Percentiles rank a stretch among this genome's conserved stretches.
These are phyloP conservation scores for Backusella luteola DNA, from an alignment of 192 early-diverging fungal genomes.

Conservation along the genomic window DNA sequence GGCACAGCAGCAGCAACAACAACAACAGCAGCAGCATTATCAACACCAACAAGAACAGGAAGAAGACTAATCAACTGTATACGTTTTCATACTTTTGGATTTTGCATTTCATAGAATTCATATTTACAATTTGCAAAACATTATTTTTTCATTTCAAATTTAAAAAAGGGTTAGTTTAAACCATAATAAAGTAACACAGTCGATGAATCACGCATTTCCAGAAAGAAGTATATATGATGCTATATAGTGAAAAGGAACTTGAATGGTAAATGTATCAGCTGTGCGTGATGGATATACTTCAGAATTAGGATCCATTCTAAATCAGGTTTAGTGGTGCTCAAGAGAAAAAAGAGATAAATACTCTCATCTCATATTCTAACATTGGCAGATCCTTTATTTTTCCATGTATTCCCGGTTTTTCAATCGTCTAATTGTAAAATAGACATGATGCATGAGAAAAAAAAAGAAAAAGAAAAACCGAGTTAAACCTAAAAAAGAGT, in stretches of 20 bases:
- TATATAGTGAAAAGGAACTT: neutral
- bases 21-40: neutral
- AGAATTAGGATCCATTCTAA: neutral
- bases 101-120: neutral
- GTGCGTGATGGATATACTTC: neutral
- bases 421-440: neutral
- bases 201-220: neutral
- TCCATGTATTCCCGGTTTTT: neutral
- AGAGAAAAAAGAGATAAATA: neutral
- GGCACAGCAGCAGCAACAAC: neutral
- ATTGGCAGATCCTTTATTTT: too few relatives aligned
- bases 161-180: neutral
- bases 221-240: neutral
- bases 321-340: neutral
- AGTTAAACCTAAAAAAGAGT: neutral
- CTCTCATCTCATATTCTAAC: neutral
- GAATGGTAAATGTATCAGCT: neutral
- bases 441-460: neutral
- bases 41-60: neutral
- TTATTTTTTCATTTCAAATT: neutral
- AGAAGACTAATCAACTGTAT: neutral
- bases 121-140: neutral
- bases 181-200: neutral
- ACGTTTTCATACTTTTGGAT: neutral
- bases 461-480: neutral